Percentiles rank a stretch among this genome's conserved stretches.
Conservation (phyloP, 202 grass and related monocot species). For the Panicum hallii region DNA sequence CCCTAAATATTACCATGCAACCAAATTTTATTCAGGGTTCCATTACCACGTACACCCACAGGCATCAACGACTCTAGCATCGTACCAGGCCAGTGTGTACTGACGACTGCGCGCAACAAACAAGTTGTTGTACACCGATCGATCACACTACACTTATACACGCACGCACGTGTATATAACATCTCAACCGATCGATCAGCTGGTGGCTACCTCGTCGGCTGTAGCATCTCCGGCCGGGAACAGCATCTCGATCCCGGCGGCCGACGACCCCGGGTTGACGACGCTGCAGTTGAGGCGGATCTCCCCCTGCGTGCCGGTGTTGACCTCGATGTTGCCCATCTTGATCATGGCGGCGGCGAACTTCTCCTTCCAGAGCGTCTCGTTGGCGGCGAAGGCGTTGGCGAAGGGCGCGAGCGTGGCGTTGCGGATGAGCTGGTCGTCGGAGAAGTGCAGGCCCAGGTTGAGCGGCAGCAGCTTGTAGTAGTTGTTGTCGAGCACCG, state of each 20-base stretch:
- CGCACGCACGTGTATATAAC: too few species aligned
- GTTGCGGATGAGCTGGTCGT: conserved; percentile 68
- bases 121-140: too few species aligned
- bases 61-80: too few species aligned
- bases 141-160: too few species aligned
- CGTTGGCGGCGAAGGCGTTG: conserved; percentile 49
- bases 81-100: too few species aligned
- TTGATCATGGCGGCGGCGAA: conserved; percentile 76
- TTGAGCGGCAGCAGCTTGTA: conserved; percentile 68
- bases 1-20: too few species aligned
- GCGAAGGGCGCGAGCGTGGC: conserved; percentile 42
- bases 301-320: conserved; percentile 51
- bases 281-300: conserved; percentile 75
- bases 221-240: neutral
- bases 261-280: conserved; percentile 38
- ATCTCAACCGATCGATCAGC: neutral
- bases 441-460: conserved; percentile 74
- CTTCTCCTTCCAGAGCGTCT: conserved; percentile 62
- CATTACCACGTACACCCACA: too few species aligned
- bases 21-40: too few species aligned
- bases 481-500: conserved; percentile 72
- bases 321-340: conserved; percentile 62
- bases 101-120: too few species aligned
- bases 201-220: conserved; percentile 4
- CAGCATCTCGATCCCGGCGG: conserved; percentile 4